Base-by-base conservation (phyloP, 139 green algal species). In the Spirogloea muscicola region DNA sequence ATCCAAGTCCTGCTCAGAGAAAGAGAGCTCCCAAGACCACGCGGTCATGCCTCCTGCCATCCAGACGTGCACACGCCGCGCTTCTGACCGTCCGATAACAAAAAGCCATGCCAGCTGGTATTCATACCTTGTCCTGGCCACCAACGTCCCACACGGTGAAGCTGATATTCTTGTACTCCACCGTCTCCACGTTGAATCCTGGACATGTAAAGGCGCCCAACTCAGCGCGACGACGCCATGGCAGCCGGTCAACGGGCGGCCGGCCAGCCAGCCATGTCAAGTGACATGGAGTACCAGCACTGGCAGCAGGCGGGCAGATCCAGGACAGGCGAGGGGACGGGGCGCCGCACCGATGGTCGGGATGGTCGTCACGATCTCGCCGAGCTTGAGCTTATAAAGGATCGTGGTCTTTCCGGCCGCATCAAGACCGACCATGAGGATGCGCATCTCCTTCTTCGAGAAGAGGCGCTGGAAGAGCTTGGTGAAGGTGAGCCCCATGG, bases 371-470 rank as follows among this genome's bases (percentile, higher is more conserved):
- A 95, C 71, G 7, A 96, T 86, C 78, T 98, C 94, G 1, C 94
- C 94, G 7, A 98, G 96, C 60, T 98, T 93, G 71, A 98, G 87
- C 83, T 98, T 97, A 81, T 98, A 98, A 36, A 98, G 83, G 52
- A 98, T 96, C 6, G 94, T 98, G 2, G 94, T 98, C 82, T 98
- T 98, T 40, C 94, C 94, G 2, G 93, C 93, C 29, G 93, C 93
- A 62, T 98, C 94, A 46, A 98, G 86, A 1, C 94, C 94, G 58
- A 96, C 91, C 93, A 98, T 98, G 6, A 97, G 85, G 52, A 98
- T 97, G 7, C 93, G 88, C 93, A 98, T 97, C 83, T 98, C 94
- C 84, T 72, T 79, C 52, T 79, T 79, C n/a, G 33, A 61, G 13
- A 79, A 63, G 21, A 61, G 64, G 42, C 39, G 46, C 9, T 76